Conservation (phyloP, 257 asterid genomes). For the Coffea canephora region DNA sequence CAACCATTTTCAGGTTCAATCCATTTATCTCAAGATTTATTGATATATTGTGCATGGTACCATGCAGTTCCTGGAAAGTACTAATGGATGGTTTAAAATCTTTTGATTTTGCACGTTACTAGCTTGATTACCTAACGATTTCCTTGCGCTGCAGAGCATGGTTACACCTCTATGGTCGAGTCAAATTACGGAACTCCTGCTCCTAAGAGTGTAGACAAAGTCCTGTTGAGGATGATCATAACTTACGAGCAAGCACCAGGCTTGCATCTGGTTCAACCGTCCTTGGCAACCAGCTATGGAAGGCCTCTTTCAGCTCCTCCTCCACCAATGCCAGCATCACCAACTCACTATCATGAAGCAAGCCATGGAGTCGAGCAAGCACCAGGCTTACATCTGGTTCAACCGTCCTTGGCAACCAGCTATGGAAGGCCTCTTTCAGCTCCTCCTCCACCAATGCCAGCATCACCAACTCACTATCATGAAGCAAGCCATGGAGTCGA, state of each 20-base stretch:
- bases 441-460: slow-evolving; percentile 17
- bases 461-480: slow-evolving; percentile 11
- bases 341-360: slow-evolving; percentile 3
- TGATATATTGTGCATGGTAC: too few relatives aligned
- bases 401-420: background rate
- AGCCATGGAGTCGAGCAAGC: background rate
- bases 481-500: too few relatives aligned
- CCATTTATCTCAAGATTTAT: background rate
- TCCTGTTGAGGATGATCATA: background rate
- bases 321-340: slow-evolving; percentile 16
- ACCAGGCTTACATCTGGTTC: too few relatives aligned
- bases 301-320: slow-evolving; percentile 14
- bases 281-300: background rate
- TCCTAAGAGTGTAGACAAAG: too few relatives aligned
- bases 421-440: slow-evolving; percentile 3
- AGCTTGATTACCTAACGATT: background rate
- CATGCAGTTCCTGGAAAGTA: background rate
- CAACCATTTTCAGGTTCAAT: background rate
- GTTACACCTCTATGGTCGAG: background rate
- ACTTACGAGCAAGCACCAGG: background rate
- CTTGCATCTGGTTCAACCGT: too few relatives aligned
- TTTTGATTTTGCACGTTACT: background rate
- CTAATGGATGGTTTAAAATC: background rate
- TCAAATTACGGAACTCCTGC: background rate
- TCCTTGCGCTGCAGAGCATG: background rate